phyloP scores from a whole-genome alignment of 2,329 filamentous ascomycete species.

The Pseudogymnoascus verrucosus region DNA sequence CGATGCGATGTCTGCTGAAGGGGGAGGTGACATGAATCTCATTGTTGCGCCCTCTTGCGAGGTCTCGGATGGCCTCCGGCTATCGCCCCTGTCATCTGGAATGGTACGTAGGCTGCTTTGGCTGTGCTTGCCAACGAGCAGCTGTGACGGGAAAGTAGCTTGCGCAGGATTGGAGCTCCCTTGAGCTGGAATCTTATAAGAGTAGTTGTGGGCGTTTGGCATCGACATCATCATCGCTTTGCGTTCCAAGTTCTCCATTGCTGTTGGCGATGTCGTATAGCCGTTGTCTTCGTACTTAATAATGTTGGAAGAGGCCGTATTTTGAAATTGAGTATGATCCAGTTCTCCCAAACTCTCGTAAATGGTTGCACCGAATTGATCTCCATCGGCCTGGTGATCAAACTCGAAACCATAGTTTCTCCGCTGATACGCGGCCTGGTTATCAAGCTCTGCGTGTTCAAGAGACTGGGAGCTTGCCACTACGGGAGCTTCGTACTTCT shows the following conservation, averaged over 20 bases:
- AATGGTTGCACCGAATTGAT: neutral
- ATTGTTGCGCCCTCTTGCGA: neutral
- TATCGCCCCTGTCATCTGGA: neutral
- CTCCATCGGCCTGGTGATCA: neutral
- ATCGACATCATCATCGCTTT: slow-evolving; percentile 5
- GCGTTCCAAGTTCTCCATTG: neutral
- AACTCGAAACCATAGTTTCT: neutral
- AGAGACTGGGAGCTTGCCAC: neutral
- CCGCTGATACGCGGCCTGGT: neutral
- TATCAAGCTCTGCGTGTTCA: neutral
- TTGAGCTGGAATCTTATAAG: neutral
- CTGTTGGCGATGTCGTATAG: neutral
- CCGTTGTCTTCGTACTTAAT: neutral
- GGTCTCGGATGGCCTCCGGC: neutral
- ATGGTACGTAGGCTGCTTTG: neutral
- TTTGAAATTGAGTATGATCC: neutral
- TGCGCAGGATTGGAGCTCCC: neutral
- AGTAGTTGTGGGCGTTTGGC: neutral
- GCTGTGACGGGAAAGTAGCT: slow-evolving; percentile 1
- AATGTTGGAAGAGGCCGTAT: neutral
- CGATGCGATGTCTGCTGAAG: slow-evolving; percentile 11
- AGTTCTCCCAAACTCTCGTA: neutral
- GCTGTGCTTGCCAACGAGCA: neutral
- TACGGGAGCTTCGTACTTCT: slow-evolving; percentile 1
- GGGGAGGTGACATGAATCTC: slow-evolving; percentile 12